Base-by-base conservation (phyloP, 2,329 filamentous ascomycete genomes). In the Aspergillus caelatus region DNA sequence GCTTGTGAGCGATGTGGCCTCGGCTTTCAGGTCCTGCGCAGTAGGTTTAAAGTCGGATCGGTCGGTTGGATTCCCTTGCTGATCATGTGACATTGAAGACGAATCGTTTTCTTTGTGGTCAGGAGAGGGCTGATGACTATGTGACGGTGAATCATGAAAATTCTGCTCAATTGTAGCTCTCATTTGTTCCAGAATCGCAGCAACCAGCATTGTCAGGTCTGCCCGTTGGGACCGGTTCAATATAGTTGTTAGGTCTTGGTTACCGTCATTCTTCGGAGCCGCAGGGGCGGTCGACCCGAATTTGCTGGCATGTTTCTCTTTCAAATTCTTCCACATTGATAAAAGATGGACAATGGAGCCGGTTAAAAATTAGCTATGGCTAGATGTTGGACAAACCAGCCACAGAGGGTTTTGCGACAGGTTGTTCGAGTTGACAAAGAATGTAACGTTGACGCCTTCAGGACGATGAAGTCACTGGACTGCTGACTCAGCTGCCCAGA, bases 1-100 rank as follows among this genome's bases (percentile, higher is more conserved):
- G 73, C 90, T 88, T 8, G 84, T 80, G 6, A 96, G 75, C 1
- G 89, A 85, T 60, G 90, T 88, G 66, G 86, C 64, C 62, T 75
- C 73, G 7, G 88, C 79, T 89, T 93, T 70, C 93, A 78, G 70
- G 69, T 74, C 64, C 21, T 70, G 66, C 12, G 53, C 52, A 14
- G 64, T 62, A 10, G 65, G 60, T 4, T 59, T 62, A 7, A 62
- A 30, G 52, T 64, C 63, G 12, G 57, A 65, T 52, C 62, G 34
- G 50, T 53, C 43, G n/a, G 52, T 8, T 7, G 53, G 32, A 23
- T 58, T 30, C n/a, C 60, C 54, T 48, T 61, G 41, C 19, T 50
- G 45, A 16, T 50, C 48, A 34, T 62, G 53, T 19, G 58, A 54
- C 14, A 34, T 36, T 45, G 41, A 62, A 60, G 53, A 16, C n/a